A percentile compares a stretch with the other conserved stretches of the same genome.
phyloP scores from a whole-genome alignment of 495 filamentous ascomycete genomes.

The Talaromyces liani region DNA sequence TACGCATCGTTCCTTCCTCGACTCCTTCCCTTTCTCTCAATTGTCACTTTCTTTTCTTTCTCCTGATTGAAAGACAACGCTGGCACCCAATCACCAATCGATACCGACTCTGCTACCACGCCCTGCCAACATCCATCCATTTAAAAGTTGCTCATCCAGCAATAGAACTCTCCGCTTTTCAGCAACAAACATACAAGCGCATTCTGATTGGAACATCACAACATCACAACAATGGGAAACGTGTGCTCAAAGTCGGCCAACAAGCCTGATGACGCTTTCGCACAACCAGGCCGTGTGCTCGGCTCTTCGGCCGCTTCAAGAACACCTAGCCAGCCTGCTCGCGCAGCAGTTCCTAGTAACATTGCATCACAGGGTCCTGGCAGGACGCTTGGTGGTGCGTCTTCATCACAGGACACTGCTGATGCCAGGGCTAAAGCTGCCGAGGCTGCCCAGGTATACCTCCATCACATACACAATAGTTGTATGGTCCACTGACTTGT shows the following conservation, averaged over 20 bases:
- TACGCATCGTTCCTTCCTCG: background rate
- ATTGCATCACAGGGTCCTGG: slow-evolving; percentile 40
- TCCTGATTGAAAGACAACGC: background rate
- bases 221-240: slow-evolving; percentile 56
- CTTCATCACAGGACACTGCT: slow-evolving; percentile 18
- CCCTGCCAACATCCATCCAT: too few relatives aligned
- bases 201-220: slow-evolving; percentile 1
- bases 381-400: slow-evolving; percentile 44
- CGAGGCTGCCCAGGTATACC: slow-evolving; percentile 57
- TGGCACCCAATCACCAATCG: background rate
- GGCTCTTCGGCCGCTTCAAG: slow-evolving; percentile 32
- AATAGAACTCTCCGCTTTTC: background rate
- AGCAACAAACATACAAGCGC: background rate
- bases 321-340: slow-evolving; percentile 17
- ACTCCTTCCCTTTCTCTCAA: background rate
- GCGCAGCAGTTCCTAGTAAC: slow-evolving; percentile 35
- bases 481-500: slow-evolving; percentile 4
- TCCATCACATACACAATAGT: background rate
- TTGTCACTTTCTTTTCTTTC: background rate
- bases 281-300: slow-evolving; percentile 57
- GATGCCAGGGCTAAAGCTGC: slow-evolving; percentile 56
- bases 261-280: slow-evolving; percentile 43
- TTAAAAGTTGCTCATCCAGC: background rate
- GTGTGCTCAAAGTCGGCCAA: slow-evolving; percentile 61
- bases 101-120: background rate